A percentile compares a stretch with the other conserved stretches of the same genome.
These are phyloP conservation scores for Tuber aestivum DNA, from an alignment of 495 filamentous ascomycete species.

Conservation along the genomic window DNA sequence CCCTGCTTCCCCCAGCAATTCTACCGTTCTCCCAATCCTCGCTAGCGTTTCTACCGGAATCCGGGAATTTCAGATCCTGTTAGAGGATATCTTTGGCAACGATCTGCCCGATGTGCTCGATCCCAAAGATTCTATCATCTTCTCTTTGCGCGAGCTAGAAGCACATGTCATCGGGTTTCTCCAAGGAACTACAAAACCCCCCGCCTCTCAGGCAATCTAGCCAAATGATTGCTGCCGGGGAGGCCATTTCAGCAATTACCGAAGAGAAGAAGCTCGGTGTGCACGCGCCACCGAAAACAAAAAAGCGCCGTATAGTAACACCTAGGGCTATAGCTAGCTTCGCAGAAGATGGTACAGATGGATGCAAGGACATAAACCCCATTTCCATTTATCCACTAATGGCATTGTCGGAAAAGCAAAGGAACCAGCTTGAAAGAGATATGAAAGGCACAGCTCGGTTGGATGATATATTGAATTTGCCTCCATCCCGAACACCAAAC, in stretches of 20 bases:
- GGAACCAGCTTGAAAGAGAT: slow-evolving; percentile 19
- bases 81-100: no score
- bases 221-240: not conserved
- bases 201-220: not conserved
- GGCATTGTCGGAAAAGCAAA: slow-evolving; percentile 11
- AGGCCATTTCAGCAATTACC: not conserved
- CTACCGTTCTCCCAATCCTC: no score
- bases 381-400: slow-evolving; percentile 13
- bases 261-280: not conserved
- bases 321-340: slow-evolving; percentile 20
- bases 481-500: slow-evolving; percentile 30
- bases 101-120: no score
- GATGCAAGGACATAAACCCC: slow-evolving; percentile 8
- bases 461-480: slow-evolving; percentile 26
- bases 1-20: no score
- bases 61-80: no score
- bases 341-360: slow-evolving; percentile 32
- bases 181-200: not conserved
- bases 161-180: no score
- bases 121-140: no score
- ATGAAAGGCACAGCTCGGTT: slow-evolving; percentile 23
- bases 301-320: slow-evolving; percentile 10
- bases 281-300: not conserved
- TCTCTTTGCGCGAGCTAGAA: no score
- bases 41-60: no score